These are phyloP conservation scores for Aspergillus uvarum DNA, from an alignment of 2,329 filamentous ascomycete species.

Conservation along the genomic window DNA sequence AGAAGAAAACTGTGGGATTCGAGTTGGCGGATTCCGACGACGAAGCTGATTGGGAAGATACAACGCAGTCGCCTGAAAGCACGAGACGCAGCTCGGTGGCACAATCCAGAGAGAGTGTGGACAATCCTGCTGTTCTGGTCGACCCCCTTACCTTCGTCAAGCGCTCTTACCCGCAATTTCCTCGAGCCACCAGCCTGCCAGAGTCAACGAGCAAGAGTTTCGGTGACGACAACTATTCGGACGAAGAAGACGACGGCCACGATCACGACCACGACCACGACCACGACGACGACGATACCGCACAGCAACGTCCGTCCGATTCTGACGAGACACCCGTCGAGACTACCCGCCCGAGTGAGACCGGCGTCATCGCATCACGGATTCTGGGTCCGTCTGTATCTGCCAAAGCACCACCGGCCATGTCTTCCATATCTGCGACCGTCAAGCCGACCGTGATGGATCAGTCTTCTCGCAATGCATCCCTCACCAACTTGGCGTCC, in stretches of 20 bases:
- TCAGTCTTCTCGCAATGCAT: conserved; percentile 37
- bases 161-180: conserved; percentile 39
- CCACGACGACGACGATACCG: conserved; percentile 16
- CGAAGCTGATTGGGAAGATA: conserved; percentile 51
- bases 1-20: conserved; percentile 50
- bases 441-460: conserved; percentile 39
- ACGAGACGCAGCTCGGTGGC: conserved; percentile 47
- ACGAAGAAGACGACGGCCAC: conserved; percentile 23
- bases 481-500: conserved; percentile 37
- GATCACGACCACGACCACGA: conserved; percentile 14
- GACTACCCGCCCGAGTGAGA: conserved; percentile 26
- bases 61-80: conserved; percentile 49
- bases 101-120: conserved; percentile 35
- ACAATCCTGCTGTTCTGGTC: conserved; percentile 36
- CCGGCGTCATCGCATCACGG: conserved; percentile 39
- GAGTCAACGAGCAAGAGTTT: conserved; percentile 38
- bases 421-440: conserved; percentile 50
- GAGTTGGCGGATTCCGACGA: conserved; percentile 46
- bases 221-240: conserved; percentile 24
- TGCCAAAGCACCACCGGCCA: conserved; percentile 48
- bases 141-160: conserved; percentile 44
- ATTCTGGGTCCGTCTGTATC: conserved; percentile 42
- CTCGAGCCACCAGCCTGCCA: conserved; percentile 41
- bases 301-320: conserved; percentile 14
- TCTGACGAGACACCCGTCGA: conserved; percentile 24